These are phyloP conservation scores for Sugiyamaella marilandica DNA, from an alignment of 805 yeast genomes.

Conservation along the genomic window DNA sequence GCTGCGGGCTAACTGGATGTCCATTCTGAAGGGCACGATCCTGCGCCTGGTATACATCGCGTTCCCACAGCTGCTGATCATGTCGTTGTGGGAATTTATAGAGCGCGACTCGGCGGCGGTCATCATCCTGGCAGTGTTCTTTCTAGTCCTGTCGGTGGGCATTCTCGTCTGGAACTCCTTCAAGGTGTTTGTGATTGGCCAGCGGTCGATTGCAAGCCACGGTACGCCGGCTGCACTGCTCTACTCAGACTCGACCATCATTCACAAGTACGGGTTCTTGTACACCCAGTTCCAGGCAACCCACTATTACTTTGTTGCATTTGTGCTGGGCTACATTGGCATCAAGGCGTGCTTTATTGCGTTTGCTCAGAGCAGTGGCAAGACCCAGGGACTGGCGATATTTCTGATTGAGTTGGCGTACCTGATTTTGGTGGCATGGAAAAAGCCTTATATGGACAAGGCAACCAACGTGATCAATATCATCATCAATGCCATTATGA, in stretches of 20 bases:
- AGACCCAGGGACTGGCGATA: slow-evolving; percentile 70
- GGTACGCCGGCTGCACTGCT: slow-evolving; percentile 84
- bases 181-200: slow-evolving; percentile 62
- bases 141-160: slow-evolving; percentile 56
- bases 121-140: slow-evolving; percentile 70
- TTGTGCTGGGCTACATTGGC: slow-evolving; percentile 55
- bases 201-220: slow-evolving; percentile 50
- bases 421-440: slow-evolving; percentile 56
- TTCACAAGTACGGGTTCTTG: slow-evolving; percentile 80
- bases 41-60: slow-evolving; percentile 80
- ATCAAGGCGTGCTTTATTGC: slow-evolving; percentile 70
- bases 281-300: slow-evolving; percentile 84
- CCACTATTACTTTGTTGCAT: slow-evolving; percentile 78
- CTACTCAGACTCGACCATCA: slow-evolving; percentile 68
- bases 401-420: slow-evolving; percentile 73
- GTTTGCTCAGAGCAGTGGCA: slow-evolving; percentile 75
- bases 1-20: slow-evolving; percentile 52
- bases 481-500: slow-evolving; percentile 62
- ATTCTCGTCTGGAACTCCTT: slow-evolving; percentile 61
- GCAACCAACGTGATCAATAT: slow-evolving; percentile 77
- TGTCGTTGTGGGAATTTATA: slow-evolving; percentile 85
- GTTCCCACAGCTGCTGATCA: slow-evolving; percentile 70
- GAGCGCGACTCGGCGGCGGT: slow-evolving; percentile 83
- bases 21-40: slow-evolving; percentile 70
- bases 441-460: slow-evolving; percentile 73